Evolutionary conservation across 2,329 filamentous ascomycete genomes (phyloP), one percentile per base, ranked within the genome.

Genomic region (Thelonectria discophora): DNA sequence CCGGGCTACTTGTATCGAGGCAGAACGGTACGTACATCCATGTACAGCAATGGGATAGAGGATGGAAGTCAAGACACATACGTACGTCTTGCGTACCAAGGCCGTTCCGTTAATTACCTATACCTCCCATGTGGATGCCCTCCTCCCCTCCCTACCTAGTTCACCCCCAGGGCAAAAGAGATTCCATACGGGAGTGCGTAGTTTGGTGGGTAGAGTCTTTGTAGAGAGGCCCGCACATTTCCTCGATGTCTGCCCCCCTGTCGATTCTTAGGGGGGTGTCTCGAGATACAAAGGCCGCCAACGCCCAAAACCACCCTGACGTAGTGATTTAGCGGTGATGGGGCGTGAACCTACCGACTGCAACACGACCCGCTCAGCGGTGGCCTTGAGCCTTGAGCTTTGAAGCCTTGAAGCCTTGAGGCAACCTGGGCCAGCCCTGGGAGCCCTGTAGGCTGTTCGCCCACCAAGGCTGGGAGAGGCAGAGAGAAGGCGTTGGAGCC

Each of bases 21-120:
- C n/a, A n/a, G n/a, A n/a, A n/a, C n/a, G n/a, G n/a, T n/a, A n/a
- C n/a, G n/a, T n/a, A n/a, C n/a, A n/a, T n/a, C n/a, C n/a, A n/a
- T n/a, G n/a, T n/a, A n/a, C n/a, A n/a, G n/a, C n/a, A n/a, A n/a
- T n/a, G n/a, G n/a, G n/a, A n/a, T n/a, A n/a, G n/a, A n/a, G n/a
- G n/a, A n/a, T n/a, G n/a, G 5, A 42, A 24, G 15, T n/a, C 39
- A 32, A 43, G 42, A 42, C 24, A 54, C 46, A 50, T 56, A 52
- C 52, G 47, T 60, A 55, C 53, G 52, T 43, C 51, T 51, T 54
- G 45, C 58, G 52, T 55, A 42, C 58, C 46, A 60, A 55, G 43
- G 51, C 47, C 40, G 58, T 59, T 42, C n/a, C 50, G 34, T 55
- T 48, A 47, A 55, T 52, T 55, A 60, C 17, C 37, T 37, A 27